phyloP scores from a whole-genome alignment of 2,329 filamentous ascomycete genomes.

The Rachicladosporium sp. region DNA sequence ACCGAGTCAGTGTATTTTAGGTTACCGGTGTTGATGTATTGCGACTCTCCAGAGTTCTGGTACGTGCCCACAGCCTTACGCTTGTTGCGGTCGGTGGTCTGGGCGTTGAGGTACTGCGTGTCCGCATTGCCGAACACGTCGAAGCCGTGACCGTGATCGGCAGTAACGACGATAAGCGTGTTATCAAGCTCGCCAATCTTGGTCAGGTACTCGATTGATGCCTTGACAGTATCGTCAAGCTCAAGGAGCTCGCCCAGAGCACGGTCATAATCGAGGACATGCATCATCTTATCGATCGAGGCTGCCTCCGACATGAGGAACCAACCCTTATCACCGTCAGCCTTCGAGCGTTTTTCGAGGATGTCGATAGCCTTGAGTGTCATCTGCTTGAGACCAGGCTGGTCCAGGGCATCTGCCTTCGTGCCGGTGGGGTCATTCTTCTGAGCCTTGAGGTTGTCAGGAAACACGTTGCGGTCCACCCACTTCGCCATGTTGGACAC shows the following conservation, averaged over 20 bases:
- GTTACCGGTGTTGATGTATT: slow-evolving; percentile 55
- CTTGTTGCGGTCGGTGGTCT: slow-evolving; percentile 57
- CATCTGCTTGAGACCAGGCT: slow-evolving; percentile 81
- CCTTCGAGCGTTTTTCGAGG: slow-evolving; percentile 49
- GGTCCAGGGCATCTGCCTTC: slow-evolving; percentile 52
- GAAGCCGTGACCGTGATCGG: slow-evolving; percentile 85
- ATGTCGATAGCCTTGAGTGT: slow-evolving; percentile 76
- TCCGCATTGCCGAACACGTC: slow-evolving; percentile 76
- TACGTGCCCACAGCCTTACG: slow-evolving; percentile 65
- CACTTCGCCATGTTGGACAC: slow-evolving; percentile 66
- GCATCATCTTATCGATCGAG: slow-evolving; percentile 85
- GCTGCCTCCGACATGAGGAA: slow-evolving; percentile 83
- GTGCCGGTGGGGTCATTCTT: slow-evolving; percentile 59
- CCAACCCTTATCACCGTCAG: slow-evolving; percentile 50
- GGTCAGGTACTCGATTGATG: slow-evolving; percentile 59
- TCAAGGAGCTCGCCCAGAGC: slow-evolving; percentile 75
- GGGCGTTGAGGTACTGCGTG: slow-evolving; percentile 59
- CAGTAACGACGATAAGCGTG: slow-evolving; percentile 67
- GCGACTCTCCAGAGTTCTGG: slow-evolving; percentile 58
- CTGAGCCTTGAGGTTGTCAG: slow-evolving; percentile 51
- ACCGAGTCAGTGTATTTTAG: slow-evolving; percentile 53
- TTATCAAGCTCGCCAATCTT: slow-evolving; percentile 55
- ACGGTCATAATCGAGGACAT: slow-evolving; percentile 71
- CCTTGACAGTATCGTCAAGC: slow-evolving; percentile 70
- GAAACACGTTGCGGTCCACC: slow-evolving; percentile 76